Evolutionary conservation across 306 rosid species (phyloP), one percentile per base, ranked within the genome.

Genomic region (Neltuma alba): DNA sequence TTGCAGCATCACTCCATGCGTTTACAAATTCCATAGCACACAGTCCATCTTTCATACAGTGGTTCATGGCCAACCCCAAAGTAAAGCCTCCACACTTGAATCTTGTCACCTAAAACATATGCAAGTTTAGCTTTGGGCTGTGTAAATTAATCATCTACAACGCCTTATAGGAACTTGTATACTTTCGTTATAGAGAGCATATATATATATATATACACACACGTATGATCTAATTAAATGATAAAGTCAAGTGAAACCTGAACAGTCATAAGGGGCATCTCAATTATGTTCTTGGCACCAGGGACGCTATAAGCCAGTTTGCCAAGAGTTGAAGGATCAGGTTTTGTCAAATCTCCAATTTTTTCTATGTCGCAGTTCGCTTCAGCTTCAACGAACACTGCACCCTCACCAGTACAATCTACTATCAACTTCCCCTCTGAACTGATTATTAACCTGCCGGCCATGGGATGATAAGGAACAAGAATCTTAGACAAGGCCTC

Each of bases 371-470:
- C 18, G 38, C 88, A 85, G 74, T 89, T 80, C 7, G 98, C 97
- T 87, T 93, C 91, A 31, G 97, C 99, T 74, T 90, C 98, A 71
- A 95, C 94, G 52, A 95, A 95, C 0, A 90, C 80, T 1, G 94
- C 97, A 58, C 99, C 99, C 28, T 93, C 96, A 34, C 86, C 94
- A 1, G 84, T 84, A 75, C 92, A 88, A 33, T 91, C 88, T 80
- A 95, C 96, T 21, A 91, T 93, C 76, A 95, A 85, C 81, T 95
- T 93, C 62, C 89, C 91, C 71, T 95, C 94, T 3, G 88, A 2
- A 83, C 98, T 89, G 63, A 93, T 71, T 3, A 25, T 64, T 44
- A 93, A 77, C 48, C 80, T 72, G 0, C 99, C 94, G 0, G 94
- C 94, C 33, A 85, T 65, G 1, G 94, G 94, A 61, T 88, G 80